Percentiles rank a stretch among this genome's conserved stretches.
Evolutionary conservation across 2,329 filamentous ascomycete species (phyloP).

Genomic region (Pseudovirgaria hyperparasitica): DNA sequence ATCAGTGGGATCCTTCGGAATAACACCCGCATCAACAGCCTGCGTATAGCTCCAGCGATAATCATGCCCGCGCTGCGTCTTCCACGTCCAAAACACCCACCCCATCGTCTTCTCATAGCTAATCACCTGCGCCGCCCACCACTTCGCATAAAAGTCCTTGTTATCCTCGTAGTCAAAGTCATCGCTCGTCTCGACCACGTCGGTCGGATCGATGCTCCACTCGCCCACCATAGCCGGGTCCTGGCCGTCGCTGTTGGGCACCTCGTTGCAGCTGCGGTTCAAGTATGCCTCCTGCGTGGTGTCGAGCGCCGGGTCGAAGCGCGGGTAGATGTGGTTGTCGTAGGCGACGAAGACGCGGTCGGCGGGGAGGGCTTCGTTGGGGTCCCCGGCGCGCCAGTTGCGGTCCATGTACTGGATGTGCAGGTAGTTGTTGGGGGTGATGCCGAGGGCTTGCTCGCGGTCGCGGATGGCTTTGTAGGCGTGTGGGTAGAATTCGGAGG

Average conservation of each 20-base stretch:
- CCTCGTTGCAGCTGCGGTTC: constrained; percentile 34
- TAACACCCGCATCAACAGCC: constrained; percentile 12
- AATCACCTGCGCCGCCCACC: constrained; percentile 44
- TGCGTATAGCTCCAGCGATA: constrained; percentile 39
- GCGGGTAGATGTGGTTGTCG: constrained; percentile 48
- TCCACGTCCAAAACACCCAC: constrained; percentile 53
- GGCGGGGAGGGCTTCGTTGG: constrained; percentile 29
- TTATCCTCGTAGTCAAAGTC: constrained; percentile 30
- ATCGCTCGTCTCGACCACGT: constrained; percentile 31
- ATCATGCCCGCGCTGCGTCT: constrained; percentile 32
- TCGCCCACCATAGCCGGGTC: constrained; percentile 43
- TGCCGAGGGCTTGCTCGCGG: constrained; percentile 32
- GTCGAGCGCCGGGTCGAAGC: constrained; percentile 35
- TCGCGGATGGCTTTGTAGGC: constrained; percentile 34
- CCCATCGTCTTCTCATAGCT: constrained; percentile 42
- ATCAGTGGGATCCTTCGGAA: constrained; percentile 10
- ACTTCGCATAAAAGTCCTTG: constrained; percentile 40
- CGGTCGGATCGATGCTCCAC: constrained; percentile 42
- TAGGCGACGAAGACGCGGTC: constrained; percentile 35
- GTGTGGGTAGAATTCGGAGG: constrained; percentile 33
- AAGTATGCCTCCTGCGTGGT: constrained; percentile 39
- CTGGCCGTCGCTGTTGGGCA: constrained; percentile 26
- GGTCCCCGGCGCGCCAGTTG: constrained; percentile 44
- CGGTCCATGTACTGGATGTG: constrained; percentile 44
- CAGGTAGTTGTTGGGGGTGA: constrained; percentile 31